A percentile compares a stretch with the other conserved stretches of the same genome.
These are phyloP conservation scores for Aspergillus olivimuriae DNA, from an alignment of 495 filamentous ascomycete species.

Conservation along the genomic window DNA sequence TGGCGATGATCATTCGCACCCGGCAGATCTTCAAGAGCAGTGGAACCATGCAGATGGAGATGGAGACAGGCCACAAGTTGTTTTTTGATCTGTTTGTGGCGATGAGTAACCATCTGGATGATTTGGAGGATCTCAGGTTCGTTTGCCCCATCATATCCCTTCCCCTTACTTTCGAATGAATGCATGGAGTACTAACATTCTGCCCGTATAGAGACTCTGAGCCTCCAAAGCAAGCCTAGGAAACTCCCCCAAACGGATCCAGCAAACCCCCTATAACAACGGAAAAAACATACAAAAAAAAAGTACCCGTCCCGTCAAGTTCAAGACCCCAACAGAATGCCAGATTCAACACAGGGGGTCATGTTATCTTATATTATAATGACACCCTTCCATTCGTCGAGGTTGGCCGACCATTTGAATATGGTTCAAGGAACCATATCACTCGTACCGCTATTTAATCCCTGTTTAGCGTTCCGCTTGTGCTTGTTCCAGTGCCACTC, in stretches of 20 bases:
- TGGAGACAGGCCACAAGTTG: constrained; percentile 83
- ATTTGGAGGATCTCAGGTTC: constrained; percentile 63
- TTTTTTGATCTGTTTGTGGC: constrained; percentile 98
- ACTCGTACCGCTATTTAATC: constrained; percentile 27
- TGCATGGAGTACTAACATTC: too few relatives aligned
- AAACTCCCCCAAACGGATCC: too few relatives aligned
- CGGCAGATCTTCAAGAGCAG: constrained; percentile 93
- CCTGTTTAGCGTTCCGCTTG: constrained; percentile 11
- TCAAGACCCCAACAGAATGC: not conserved
- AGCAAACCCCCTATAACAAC: too few relatives aligned
- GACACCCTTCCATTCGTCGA: constrained; percentile 1
- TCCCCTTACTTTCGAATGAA: too few relatives aligned
- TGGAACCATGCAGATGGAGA: constrained; percentile 96
- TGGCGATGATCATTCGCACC: constrained; percentile 88
- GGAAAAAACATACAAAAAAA: constrained; percentile 2
- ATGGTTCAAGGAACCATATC: constrained; percentile 23
- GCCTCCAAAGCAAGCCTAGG: too few relatives aligned
- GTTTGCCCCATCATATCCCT: too few relatives aligned
- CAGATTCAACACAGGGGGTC: not conserved
- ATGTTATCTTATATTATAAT: too few relatives aligned
- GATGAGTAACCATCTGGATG: constrained; percentile 95
- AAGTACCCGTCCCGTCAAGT: not conserved
- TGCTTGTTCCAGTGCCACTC: constrained; percentile 12
- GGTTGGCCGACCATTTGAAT: constrained; percentile 2
- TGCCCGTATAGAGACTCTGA: too few relatives aligned